A percentile compares a stretch with the other conserved stretches of the same genome.
Conservation (phyloP, 2,329 filamentous ascomycete genomes). For the Neopestalotiopsis clavispora region DNA sequence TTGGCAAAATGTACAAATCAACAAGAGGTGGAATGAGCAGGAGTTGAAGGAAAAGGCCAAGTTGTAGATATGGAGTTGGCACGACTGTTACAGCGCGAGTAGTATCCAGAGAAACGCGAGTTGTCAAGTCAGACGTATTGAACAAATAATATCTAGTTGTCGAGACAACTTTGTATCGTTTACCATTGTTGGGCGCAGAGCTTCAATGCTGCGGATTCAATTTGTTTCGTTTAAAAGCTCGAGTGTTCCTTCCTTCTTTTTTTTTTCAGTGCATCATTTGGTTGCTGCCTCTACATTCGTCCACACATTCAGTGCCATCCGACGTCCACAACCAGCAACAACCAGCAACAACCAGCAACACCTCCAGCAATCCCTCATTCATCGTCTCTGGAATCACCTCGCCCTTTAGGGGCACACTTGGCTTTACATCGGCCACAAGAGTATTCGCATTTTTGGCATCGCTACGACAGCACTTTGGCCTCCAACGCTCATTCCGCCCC, state of each 20-base stretch:
- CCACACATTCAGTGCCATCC: neutral
- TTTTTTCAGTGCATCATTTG: neutral
- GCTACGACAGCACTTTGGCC: neutral
- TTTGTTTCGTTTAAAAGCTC: neutral
- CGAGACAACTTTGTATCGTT: neutral
- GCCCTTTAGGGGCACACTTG: neutral
- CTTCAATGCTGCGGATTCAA: neutral
- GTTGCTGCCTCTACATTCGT: neutral
- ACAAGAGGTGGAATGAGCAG: conserved; percentile 71
- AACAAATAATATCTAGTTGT: neutral
- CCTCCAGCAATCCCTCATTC: neutral
- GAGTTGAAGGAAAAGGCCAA: conserved; percentile 52
- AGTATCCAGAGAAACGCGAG: neutral
- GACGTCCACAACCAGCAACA: neutral
- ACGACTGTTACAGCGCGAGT: neutral
- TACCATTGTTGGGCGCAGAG: neutral
- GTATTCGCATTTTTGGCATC: neutral
- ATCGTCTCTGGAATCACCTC: neutral
- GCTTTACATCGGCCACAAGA: neutral
- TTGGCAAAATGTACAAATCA: conserved; percentile 72
- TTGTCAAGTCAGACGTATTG: neutral
- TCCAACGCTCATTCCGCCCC: neutral
- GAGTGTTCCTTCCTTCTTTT: neutral
- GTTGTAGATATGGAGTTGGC: conserved; percentile 35
- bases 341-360: too few species aligned